Evolutionary conservation across 306 rosid species (phyloP), one percentile per base, ranked within the genome.

Genomic region (Crotalaria pallida): DNA sequence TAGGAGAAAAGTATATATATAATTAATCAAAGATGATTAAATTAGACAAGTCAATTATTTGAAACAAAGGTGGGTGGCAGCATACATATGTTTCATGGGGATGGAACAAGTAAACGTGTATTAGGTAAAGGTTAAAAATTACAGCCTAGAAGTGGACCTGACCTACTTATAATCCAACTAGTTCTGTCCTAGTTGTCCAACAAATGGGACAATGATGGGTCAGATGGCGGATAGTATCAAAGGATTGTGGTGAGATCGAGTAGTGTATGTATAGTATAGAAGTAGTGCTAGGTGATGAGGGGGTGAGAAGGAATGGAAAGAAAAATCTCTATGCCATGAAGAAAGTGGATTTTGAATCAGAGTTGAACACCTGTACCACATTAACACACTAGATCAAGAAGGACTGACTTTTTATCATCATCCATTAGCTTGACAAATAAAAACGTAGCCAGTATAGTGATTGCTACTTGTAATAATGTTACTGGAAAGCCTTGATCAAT

Each of bases 111-210:
- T 75, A 78, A 71, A 68, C 56, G 69, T 58, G 64, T 60, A 27
- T 78, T 71, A 74, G 82, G 81, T 79, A 71, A 83, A 78, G 79
- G 79, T 67, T 58, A 65, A 69, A 69, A 77, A 75, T 75, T 76
- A 87, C 88, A 84, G 89, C 88, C 68, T 78, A 67, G 70, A 80
- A 77, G 89, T 85, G 91, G 96, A 72, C 85, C 91, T 68, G 79
- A 61, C 79, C 89, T 78, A 57, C 58, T 59, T 47, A 58, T 71
- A 72, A 72, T 79, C 64, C 83, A 86, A 70, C 79, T 80, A 80
- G 84, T 82, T 83, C 81, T 76, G 77, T 64, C 84, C 63, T 44
- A 75, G 85, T 75, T 78, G 86, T 85, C 88, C 77, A 83, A 59
- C 74, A 77, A 70, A 34, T 72, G 66, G 68, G 78, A 77, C 84